Evolutionary conservation across 2,329 filamentous ascomycete species (phyloP).

Genomic region (Hirsutella rhossiliensis): DNA sequence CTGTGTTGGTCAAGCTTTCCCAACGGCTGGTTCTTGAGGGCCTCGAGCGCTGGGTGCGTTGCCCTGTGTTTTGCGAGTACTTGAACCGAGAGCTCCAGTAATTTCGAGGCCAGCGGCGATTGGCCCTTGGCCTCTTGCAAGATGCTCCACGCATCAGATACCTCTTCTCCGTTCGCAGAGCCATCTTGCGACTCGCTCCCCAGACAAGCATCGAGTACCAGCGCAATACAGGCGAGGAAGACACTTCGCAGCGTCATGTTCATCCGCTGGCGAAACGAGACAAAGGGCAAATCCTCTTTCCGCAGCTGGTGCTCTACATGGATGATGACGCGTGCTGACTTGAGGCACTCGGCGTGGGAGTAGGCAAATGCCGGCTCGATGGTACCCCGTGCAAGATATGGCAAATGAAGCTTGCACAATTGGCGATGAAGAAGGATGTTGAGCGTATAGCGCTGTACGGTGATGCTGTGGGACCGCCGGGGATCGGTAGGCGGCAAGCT

Average conservation of each 20-base stretch:
- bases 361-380: slow-evolving; percentile 19
- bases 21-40: slow-evolving; percentile 7
- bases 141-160: slow-evolving; percentile 20
- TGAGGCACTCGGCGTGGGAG: slow-evolving; percentile 18
- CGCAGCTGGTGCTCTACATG: slow-evolving; percentile 16
- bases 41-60: slow-evolving; percentile 10
- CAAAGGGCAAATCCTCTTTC: slow-evolving; percentile 13
- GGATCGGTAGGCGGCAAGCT: slow-evolving; percentile 11
- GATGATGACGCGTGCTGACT: slow-evolving; percentile 18
- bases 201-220: slow-evolving; percentile 20
- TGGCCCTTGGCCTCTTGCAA: slow-evolving; percentile 16
- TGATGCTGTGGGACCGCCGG: slow-evolving; percentile 11
- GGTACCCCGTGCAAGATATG: slow-evolving; percentile 20
- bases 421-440: slow-evolving; percentile 20
- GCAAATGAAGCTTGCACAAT: slow-evolving; percentile 22
- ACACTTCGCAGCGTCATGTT: slow-evolving; percentile 19
- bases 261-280: slow-evolving; percentile 15
- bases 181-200: slow-evolving; percentile 11
- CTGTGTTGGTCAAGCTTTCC: not conserved
- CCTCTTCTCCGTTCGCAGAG: slow-evolving; percentile 11
- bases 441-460: slow-evolving; percentile 19
- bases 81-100: slow-evolving; percentile 17
- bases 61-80: slow-evolving; percentile 19
- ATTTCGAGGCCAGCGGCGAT: slow-evolving; percentile 16
- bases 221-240: slow-evolving; percentile 20